Evolutionary conservation across 2,329 filamentous ascomycete species (phyloP).

Genomic region (Dothideomycetes sp.): DNA sequence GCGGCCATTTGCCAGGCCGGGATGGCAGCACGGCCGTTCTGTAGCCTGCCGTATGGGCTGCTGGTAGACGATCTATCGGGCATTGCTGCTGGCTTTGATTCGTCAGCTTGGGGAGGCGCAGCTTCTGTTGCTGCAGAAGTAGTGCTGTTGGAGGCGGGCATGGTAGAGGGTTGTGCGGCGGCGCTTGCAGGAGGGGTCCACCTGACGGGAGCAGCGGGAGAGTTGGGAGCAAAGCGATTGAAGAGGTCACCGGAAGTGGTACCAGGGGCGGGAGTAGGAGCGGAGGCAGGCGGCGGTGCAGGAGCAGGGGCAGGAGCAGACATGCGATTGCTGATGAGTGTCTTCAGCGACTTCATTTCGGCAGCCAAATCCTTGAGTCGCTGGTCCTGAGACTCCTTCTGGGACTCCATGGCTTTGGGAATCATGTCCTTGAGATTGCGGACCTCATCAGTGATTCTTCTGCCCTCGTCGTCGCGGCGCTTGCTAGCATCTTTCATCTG

Average conservation of each 20-base stretch:
- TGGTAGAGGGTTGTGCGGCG: conserved; percentile 10
- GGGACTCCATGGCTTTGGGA: conserved; percentile 76
- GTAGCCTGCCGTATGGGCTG: conserved; percentile 2
- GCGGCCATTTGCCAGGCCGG: conserved; percentile 44
- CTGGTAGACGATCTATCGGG: neutral
- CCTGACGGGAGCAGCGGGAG: neutral
- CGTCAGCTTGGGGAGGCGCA: neutral
- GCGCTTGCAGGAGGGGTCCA: too few relatives aligned
- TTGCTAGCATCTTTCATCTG: conserved; percentile 74
- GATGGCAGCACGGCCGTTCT: conserved; percentile 25
- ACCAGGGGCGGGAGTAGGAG: conserved; percentile 4
- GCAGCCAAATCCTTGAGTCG: conserved; percentile 73
- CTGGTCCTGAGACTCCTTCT: conserved; percentile 73
- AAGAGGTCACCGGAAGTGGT: neutral
- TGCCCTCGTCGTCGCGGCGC: conserved; percentile 76
- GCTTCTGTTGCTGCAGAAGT: conserved; percentile 11
- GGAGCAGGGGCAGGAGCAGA: conserved; percentile 13
- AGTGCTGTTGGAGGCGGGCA: conserved; percentile 18
- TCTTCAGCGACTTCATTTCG: conserved; percentile 88
- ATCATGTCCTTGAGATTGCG: conserved; percentile 72
- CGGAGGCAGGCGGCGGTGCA: neutral
- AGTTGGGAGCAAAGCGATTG: too few relatives aligned
- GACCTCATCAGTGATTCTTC: conserved; percentile 78
- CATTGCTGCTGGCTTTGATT: neutral
- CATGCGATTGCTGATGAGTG: conserved; percentile 60